Base-by-base conservation (phyloP, 2,329 filamentous ascomycete species). In the Lecanicillium sp. region DNA sequence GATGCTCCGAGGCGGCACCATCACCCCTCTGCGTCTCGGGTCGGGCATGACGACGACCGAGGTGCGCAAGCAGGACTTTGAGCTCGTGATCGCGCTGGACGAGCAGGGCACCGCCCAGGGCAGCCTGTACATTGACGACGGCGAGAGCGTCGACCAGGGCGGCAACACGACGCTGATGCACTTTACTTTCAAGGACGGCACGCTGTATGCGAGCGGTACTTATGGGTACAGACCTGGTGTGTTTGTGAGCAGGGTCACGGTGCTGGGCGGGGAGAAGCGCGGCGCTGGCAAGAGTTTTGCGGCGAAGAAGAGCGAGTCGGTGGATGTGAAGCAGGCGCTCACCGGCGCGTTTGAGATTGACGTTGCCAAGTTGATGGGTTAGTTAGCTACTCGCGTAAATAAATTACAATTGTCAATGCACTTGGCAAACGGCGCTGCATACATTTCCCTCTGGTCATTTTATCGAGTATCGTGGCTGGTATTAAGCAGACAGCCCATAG, bases 81-180 rank as follows among this genome's bases (percentile, higher is more conserved):
- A 83, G 60, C 68, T 94, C 43, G 58, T 91, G 29, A 74, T 94
- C 37, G 83, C 87, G 0, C 74, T 86, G 0, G 79, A 75, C 5
- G 58, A 61, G 1, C 68, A 86, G 50, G 84, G 83, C 5, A 78
- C 67, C 10, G 87, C 87, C 0, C 62, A 58, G 1, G 87, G 87
- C 0, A 68, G 68, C 24, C 67, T 91, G 50, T 90, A 90, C 60
- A 67, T 90, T 8, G 87, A 91, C 55, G 87, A 91, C 52, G 87
- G 87, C 9, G 78, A 81, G 52, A 81, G 74, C 21, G 57, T 88
- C 37, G 67, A 75, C 51, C 84, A 86, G 64, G 54, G 65, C 5
- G 61, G 57, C 4, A 23, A 30, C 33, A 77, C 72, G 8, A 78
- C 73, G 3, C 66, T 77, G 41, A 71, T 88, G 39, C 61, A 69